Evolutionary conservation across 495 filamentous ascomycete species (phyloP).

Genomic region (Umbilicaria muhlenbergii): DNA sequence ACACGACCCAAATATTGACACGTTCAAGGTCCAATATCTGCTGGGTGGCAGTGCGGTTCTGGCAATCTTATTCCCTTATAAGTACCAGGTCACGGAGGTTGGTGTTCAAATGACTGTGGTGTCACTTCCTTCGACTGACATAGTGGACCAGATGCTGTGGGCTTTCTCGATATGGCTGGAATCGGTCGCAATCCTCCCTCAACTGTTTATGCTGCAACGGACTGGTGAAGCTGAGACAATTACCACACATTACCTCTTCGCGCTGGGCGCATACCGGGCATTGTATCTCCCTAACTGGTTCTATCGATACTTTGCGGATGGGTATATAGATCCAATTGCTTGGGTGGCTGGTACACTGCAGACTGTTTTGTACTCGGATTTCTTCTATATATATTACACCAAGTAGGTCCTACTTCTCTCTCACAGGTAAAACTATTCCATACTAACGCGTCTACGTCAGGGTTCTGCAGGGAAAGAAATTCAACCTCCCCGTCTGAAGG

Average conservation of each 20-base stretch:
- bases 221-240: conserved; percentile 97
- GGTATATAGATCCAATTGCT: conserved; percentile 64
- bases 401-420: conserved; percentile 39
- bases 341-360: conserved; percentile 79
- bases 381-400: conserved; percentile 98
- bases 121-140: conserved; percentile 2
- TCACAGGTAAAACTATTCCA: conserved; percentile 2
- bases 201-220: conserved; percentile 93
- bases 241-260: conserved; percentile 94
- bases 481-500: conserved; percentile 63
- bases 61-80: conserved; percentile 69
- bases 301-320: conserved; percentile 66
- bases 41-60: conserved; percentile 63
- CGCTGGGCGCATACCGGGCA: conserved; percentile 78
- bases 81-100: conserved; percentile 53
- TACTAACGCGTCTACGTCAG: conserved; percentile 21
- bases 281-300: conserved; percentile 99
- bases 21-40: conserved; percentile 89
- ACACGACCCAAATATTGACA: conserved; percentile 88
- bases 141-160: conserved; percentile 60
- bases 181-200: conserved; percentile 86
- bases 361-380: conserved; percentile 92
- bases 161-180: conserved; percentile 97
- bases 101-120: neutral
- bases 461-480: conserved; percentile 77